These are phyloP conservation scores for Canariomyces notabilis DNA, from an alignment of 2,329 filamentous ascomycete species.

Conservation along the genomic window DNA sequence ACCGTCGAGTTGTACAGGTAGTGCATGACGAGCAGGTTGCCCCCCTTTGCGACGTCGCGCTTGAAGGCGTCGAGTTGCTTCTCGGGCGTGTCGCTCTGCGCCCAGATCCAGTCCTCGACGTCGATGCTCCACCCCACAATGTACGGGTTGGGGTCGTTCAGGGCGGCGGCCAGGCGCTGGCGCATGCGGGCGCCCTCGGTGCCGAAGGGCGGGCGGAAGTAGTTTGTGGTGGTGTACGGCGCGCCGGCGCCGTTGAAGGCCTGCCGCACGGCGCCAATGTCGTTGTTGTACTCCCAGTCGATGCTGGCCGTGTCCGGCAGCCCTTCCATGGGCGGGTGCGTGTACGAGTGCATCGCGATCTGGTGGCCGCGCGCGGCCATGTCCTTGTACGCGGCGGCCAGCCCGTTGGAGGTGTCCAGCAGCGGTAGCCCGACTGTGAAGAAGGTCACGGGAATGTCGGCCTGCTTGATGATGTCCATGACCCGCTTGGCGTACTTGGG, in stretches of 20 bases:
- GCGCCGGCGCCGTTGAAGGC: conserved; percentile 31
- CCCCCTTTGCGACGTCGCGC: conserved; percentile 56
- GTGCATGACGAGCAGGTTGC: conserved; percentile 63
- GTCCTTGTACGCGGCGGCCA: conserved; percentile 59
- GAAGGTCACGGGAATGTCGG: conserved; percentile 62
- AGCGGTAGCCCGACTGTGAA: conserved; percentile 64
- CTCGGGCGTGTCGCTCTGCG: conserved; percentile 55
- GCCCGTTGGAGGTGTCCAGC: conserved; percentile 52
- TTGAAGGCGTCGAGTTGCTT: conserved; percentile 63
- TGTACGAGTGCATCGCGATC: conserved; percentile 63
- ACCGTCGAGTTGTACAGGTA: conserved; percentile 63
- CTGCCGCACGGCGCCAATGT: conserved; percentile 44
- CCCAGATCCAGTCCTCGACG: conserved; percentile 68
- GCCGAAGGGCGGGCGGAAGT: conserved; percentile 67
- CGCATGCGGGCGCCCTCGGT: conserved; percentile 63
- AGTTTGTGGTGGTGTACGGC: conserved; percentile 35
- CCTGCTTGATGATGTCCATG: conserved; percentile 56
- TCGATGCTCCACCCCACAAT: conserved; percentile 67
- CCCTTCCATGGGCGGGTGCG: conserved; percentile 62
- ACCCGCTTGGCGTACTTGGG: conserved; percentile 56
- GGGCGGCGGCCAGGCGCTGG: conserved; percentile 52
- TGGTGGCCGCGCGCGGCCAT: conserved; percentile 61
- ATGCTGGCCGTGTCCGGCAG: conserved; percentile 48
- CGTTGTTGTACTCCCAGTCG: conserved; percentile 58
- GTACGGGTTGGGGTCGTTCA: conserved; percentile 46